Evolutionary conservation across 164 flowering plant genomes (phyloP).

Genomic region (Chimonanthus praecox): DNA sequence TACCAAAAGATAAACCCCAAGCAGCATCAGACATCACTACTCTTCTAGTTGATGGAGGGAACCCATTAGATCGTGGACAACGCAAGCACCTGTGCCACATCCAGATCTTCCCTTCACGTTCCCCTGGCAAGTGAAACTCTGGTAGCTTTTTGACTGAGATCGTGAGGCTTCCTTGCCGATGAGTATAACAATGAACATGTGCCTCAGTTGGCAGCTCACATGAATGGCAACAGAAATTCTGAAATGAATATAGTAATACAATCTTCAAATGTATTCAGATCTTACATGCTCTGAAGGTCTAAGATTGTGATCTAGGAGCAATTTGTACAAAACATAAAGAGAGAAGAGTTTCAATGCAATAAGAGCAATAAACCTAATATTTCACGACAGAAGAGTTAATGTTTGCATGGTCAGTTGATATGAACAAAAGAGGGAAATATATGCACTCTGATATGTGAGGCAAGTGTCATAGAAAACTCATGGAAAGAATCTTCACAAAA

Average conservation of each 20-base stretch:
- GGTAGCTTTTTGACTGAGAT: slow-evolving; percentile 85
- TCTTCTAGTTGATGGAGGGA: slow-evolving; percentile 92
- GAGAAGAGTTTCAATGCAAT: no score
- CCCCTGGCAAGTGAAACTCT: slow-evolving; percentile 70
- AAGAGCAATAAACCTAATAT: no score
- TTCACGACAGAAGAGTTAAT: no score
- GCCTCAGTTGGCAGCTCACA: slow-evolving; percentile 98
- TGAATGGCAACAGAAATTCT: slow-evolving; percentile 69
- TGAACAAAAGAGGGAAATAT: no score
- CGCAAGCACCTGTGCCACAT: slow-evolving; percentile 98
- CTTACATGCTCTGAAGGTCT: no score
- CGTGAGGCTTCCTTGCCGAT: slow-evolving; percentile 91
- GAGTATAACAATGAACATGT: slow-evolving; percentile 97
- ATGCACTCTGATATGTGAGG: no score
- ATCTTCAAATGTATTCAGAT: neutral
- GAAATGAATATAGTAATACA: slow-evolving; percentile 14
- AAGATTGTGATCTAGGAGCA: no score
- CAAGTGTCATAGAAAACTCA: no score
- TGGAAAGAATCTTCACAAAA: no score
- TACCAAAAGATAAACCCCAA: slow-evolving; percentile 98
- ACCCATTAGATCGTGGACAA: slow-evolving; percentile 74
- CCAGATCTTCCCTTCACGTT: slow-evolving; percentile 95
- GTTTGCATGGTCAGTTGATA: no score
- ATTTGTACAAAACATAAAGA: no score
- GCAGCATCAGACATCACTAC: slow-evolving; percentile 99